Evolutionary conservation across 1,284 basidiomycete genomes (phyloP).

Genomic region (Ceratobasidium theobromae): DNA sequence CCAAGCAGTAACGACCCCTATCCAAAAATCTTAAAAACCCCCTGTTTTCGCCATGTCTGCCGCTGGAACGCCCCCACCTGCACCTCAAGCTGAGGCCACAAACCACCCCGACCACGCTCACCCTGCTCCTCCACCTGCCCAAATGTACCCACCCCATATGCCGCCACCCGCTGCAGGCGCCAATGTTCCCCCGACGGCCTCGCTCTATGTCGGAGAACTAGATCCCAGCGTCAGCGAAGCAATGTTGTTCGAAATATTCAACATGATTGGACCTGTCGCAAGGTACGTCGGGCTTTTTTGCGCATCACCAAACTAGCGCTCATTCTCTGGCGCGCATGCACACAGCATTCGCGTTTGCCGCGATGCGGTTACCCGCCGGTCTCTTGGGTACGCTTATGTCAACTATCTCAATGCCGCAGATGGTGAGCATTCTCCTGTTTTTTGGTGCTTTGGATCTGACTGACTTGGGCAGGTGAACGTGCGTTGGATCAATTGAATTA

Average conservation of each 20-base stretch:
- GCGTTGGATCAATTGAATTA: constrained; percentile 99
- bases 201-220: constrained; percentile 98
- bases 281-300: constrained; percentile 60
- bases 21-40: constrained; percentile 47
- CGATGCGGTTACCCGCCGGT: constrained; percentile 98
- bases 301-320: constrained; percentile 19
- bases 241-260: constrained; percentile 99
- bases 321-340: neutral
- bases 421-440: constrained; percentile 55
- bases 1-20: constrained; percentile 35
- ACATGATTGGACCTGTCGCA: constrained; percentile 99
- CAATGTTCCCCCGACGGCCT: constrained; percentile 70
- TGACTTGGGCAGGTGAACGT: constrained; percentile 71
- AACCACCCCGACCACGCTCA: constrained; percentile 36
- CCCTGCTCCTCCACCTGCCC: constrained; percentile 44
- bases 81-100: constrained; percentile 28
- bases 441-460: constrained; percentile 33
- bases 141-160: constrained; percentile 44
- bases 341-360: constrained; percentile 97
- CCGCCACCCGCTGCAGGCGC: constrained; percentile 60
- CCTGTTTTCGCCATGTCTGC: constrained; percentile 43
- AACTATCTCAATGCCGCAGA: constrained; percentile 97
- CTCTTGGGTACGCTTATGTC: constrained; percentile 99
- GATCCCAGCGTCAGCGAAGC: constrained; percentile 98
- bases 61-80: constrained; percentile 29